phyloP scores from a whole-genome alignment of 345 rosid species.

The Eucalyptus lansdowneana region DNA sequence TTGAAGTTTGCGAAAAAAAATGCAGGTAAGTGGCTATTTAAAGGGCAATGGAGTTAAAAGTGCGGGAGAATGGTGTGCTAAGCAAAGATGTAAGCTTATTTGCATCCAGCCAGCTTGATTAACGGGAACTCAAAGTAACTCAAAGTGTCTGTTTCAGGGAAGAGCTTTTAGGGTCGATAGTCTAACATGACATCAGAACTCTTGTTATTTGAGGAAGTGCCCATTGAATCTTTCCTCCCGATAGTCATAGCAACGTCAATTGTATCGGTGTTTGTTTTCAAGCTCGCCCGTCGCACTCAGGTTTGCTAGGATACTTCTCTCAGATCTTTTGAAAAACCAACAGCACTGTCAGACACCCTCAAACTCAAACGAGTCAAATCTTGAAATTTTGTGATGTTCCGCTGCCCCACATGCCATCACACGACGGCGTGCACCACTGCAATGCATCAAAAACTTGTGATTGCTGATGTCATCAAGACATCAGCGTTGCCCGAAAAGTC shows the following conservation, averaged over 20 bases:
- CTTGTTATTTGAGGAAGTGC: neutral
- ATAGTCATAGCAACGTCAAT: neutral
- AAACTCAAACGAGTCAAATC: neutral
- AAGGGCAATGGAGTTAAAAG: constrained; percentile 54
- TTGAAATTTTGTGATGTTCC: neutral
- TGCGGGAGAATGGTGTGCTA: constrained; percentile 50
- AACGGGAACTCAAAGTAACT: neutral
- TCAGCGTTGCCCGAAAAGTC: neutral
- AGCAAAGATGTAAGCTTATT: constrained; percentile 53
- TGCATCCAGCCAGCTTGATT: constrained; percentile 38
- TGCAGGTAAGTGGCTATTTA: constrained; percentile 36
- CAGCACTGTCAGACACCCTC: neutral
- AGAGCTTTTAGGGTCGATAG: neutral
- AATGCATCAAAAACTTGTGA: neutral
- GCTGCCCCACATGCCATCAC: neutral
- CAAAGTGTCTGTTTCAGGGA: neutral
- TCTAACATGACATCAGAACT: neutral
- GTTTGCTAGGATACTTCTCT: neutral
- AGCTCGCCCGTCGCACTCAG: neutral
- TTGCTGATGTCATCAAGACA: neutral
- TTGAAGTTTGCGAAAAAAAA: neutral
- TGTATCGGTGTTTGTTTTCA: neutral
- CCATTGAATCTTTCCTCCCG: neutral
- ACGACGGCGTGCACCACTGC: too few relatives aligned
- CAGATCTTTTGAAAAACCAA: neutral